Base-by-base conservation (phyloP, 148 eudicot genomes). In the Persicaria tinctoria region DNA sequence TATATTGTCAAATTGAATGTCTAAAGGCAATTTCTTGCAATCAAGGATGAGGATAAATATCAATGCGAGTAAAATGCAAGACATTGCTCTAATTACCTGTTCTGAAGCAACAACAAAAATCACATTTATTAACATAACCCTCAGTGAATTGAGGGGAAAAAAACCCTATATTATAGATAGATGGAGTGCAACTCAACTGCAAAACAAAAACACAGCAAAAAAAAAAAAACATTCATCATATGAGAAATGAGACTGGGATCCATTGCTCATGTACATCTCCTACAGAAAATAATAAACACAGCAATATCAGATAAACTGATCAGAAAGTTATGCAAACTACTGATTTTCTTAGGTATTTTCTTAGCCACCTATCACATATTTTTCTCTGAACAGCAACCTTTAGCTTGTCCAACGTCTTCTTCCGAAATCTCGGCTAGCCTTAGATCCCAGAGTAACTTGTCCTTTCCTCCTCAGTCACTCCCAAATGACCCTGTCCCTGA, bases 301-400 rank as follows among this genome's bases (percentile, higher is more conserved):
- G 41, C 17, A 41, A 59, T 64, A 5, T 41, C 74, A 27, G 32
- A 63, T 8, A 78, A 74, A 72, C 56, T 56, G 11, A 74, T 76
- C 1, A 73, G 56, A 53, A 73, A 17, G 45, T 14, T 79, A 73
- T 80, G 76, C 83, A 89, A 82, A 78, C 81, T 77, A 14, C 23
- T 85, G 0, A 18, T 81, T 32, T 46, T 62, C 12, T 48, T 48
- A 53, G 69, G 80, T 1, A 3, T 76, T 38, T 71, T 84, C 72
- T 77, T 86, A 9, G 78, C 70, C 75, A 2, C 83, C 41, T 76
- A 79, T 27, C 83, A 78, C 73, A 70, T 75, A 45, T 8, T 82
- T 72, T 62, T 82, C 56, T 77, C 82, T 1, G 72, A 70, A 32
- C 41, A 32, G 72, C 74, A 27, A 12, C 70, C 70, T 1, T 38